These are phyloP conservation scores for Pseudogymnoascus sp. DNA, from an alignment of 2,329 filamentous ascomycete genomes.

Conservation along the genomic window DNA sequence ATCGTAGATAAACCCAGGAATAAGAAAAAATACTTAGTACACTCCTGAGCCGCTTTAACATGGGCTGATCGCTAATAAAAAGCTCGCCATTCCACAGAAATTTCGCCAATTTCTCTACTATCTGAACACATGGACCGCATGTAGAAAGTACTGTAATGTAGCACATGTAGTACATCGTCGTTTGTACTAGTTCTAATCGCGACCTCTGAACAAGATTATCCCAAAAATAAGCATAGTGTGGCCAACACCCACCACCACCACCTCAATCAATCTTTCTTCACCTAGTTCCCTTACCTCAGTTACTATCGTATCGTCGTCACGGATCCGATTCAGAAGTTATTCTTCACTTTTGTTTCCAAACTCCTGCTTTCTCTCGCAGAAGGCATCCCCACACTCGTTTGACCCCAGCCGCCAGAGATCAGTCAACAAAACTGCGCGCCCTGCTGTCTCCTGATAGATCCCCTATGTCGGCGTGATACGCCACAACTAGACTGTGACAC, in stretches of 20 bases:
- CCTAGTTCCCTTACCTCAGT: neutral
- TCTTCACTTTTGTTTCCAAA: neutral
- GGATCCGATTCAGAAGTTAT: neutral
- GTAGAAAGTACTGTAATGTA: neutral
- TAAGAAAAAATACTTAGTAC: neutral
- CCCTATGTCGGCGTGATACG: constrained; percentile 8
- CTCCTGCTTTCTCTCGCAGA: neutral
- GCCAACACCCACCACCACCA: constrained; percentile 5
- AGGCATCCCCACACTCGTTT: constrained; percentile 4
- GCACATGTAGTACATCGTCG: neutral
- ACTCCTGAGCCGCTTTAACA: neutral
- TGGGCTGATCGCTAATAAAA: neutral
- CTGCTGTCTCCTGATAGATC: neutral
- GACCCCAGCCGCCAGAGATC: neutral
- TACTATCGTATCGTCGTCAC: neutral
- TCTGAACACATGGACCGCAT: neutral
- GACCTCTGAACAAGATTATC: constrained; percentile 3
- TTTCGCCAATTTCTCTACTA: constrained; percentile 3
- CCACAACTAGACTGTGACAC: constrained; percentile 7
- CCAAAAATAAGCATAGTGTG: neutral
- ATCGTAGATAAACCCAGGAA: neutral
- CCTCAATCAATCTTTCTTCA: neutral
- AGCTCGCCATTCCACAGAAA: neutral
- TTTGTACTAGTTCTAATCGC: constrained; percentile 6
- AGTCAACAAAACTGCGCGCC: neutral